Evolutionary conservation across 129 eudicot genomes (phyloP).

Genomic region (Helianthus annuus): HanXRQr2.0-SUNRISE NC_035443.2:5406585-5407084

Average conservation of each 20-base stretch:
- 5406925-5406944: too few relatives aligned
- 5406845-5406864: constrained; percentile 23
- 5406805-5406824: constrained; percentile 12
- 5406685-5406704: constrained; percentile 38
- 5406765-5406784: constrained; percentile 22
- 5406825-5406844: neutral
- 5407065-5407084: constrained; percentile 8
- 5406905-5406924: constrained; percentile 5
- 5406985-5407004: neutral
- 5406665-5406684: constrained; percentile 36
- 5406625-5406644: neutral
- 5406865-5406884: neutral
- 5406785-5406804: constrained; percentile 22
- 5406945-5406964: too few relatives aligned
- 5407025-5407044: too few relatives aligned
- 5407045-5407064: constrained; percentile 4
- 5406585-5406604: neutral
- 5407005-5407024: neutral
- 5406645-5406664: constrained; percentile 17
- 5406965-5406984: constrained; percentile 12
- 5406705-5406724: constrained; percentile 22
- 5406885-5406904: neutral
- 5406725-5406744: constrained; percentile 13
- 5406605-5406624: neutral
- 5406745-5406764: constrained; percentile 16